Conservation (phyloP, 495 filamentous ascomycete species). For the Penicillium soppii region DNA sequence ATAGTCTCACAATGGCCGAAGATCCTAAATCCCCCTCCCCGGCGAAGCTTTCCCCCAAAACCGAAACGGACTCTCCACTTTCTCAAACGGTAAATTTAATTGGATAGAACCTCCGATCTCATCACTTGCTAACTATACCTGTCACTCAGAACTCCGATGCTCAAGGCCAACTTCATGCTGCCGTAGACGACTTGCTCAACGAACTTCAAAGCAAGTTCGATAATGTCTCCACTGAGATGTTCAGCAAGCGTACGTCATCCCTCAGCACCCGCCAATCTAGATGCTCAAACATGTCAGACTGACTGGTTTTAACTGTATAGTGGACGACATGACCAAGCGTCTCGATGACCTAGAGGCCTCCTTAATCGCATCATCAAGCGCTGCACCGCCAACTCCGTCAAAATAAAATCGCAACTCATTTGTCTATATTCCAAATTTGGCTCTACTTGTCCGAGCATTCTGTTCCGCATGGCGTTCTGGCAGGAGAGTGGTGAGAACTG, state of each 20-base stretch:
- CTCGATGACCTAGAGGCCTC: constrained; percentile 84
- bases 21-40: constrained; percentile 10
- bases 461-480: constrained; percentile 5
- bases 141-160: constrained; percentile 33
- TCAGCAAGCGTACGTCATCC: constrained; percentile 71
- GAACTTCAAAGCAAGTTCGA: constrained; percentile 82
- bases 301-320: constrained; percentile 39
- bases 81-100: constrained; percentile 20
- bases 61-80: constrained; percentile 19
- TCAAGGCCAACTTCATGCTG: constrained; percentile 66
- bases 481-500: background rate
- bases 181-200: constrained; percentile 82
- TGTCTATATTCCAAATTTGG: background rate
- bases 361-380: constrained; percentile 17
- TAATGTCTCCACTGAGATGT: constrained; percentile 76
- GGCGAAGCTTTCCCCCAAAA: constrained; percentile 13
- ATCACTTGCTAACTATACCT: constrained; percentile 6
- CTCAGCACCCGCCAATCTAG: background rate
- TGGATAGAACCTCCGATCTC: background rate
- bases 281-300: background rate
- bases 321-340: constrained; percentile 93
- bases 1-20: constrained; percentile 24
- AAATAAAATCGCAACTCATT: constrained; percentile 14
- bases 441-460: background rate
- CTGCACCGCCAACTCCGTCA: constrained; percentile 17